phyloP scores from a whole-genome alignment of 2,329 filamentous ascomycete genomes.

The Beauveria rudraprayagi region DNA sequence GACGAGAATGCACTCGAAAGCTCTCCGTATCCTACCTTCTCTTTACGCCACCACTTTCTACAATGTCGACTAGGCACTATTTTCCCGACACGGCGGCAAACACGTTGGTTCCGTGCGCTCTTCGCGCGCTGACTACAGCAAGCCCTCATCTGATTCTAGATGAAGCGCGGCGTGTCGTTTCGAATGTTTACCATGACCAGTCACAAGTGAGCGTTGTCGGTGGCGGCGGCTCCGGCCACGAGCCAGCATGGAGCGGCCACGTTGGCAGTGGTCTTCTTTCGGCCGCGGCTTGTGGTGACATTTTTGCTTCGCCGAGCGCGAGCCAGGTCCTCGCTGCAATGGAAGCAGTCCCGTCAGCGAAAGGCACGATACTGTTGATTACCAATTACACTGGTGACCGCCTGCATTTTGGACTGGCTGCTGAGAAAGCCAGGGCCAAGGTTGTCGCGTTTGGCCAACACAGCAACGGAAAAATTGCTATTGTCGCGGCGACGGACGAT shows the following conservation, averaged over 20 bases:
- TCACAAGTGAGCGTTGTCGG: constrained; percentile 42
- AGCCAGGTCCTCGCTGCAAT: constrained; percentile 55
- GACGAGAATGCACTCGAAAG: too few relatives aligned
- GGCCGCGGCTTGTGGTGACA: constrained; percentile 51
- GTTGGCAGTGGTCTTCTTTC: constrained; percentile 53
- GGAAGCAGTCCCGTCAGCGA: constrained; percentile 41
- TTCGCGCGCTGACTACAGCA: constrained; percentile 17
- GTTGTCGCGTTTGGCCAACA: constrained; percentile 48
- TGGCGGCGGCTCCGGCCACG: constrained; percentile 49
- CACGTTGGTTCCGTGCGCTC: constrained; percentile 19
- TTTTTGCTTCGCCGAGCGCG: constrained; percentile 58
- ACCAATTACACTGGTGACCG: constrained; percentile 60
- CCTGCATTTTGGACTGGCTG: constrained; percentile 52
- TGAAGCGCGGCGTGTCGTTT: constrained; percentile 43
- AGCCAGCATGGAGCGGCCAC: constrained; percentile 58
- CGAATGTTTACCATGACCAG: constrained; percentile 34
- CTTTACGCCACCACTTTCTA: not conserved
- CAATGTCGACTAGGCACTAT: constrained; percentile 16
- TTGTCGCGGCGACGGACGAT: constrained; percentile 32
- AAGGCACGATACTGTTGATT: constrained; percentile 51
- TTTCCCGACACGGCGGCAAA: constrained; percentile 17
- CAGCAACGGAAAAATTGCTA: constrained; percentile 57
- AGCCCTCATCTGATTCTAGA: constrained; percentile 43
- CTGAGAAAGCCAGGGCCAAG: constrained; percentile 46
- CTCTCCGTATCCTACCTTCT: not conserved